Evolutionary conservation across 1,284 basidiomycete species (phyloP).

Genomic region (Malassezia arunalokei): DNA sequence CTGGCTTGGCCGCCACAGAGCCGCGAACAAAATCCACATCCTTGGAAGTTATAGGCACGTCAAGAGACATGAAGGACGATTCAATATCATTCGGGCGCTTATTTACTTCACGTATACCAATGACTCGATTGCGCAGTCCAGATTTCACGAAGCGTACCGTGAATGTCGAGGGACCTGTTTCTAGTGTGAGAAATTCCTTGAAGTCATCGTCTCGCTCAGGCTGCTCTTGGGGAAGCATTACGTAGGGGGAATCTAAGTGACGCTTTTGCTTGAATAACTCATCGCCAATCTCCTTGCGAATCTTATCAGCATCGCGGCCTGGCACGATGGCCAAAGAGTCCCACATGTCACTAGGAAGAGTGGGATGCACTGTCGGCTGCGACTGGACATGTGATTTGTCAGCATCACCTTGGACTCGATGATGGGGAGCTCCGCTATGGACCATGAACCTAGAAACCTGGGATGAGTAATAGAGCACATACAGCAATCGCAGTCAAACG

Average conservation of each 20-base stretch:
- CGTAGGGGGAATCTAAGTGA: not conserved
- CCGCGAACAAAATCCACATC: conserved; percentile 18
- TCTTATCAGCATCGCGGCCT: conserved; percentile 1
- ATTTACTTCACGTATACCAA: conserved; percentile 48
- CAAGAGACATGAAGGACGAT: conserved; percentile 13
- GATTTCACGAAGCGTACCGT: conserved; percentile 38
- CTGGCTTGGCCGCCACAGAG: conserved; percentile 15
- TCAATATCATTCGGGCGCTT: conserved; percentile 21
- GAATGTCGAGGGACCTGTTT: conserved; percentile 24
- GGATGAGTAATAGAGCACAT: not conserved
- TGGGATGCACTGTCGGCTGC: too few species aligned
- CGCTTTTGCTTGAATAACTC: not conserved
- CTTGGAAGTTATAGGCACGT: conserved; percentile 11
- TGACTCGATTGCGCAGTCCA: conserved; percentile 36
- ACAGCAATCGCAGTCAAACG: conserved; percentile 18
- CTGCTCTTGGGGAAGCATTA: conserved; percentile 11
- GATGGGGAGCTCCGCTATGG: too few species aligned
- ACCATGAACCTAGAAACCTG: not conserved
- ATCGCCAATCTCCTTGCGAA: conserved; percentile 4
- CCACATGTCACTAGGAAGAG: not conserved
- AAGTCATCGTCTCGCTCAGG: conserved; percentile 23
- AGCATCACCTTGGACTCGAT: too few species aligned
- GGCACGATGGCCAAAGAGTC: conserved; percentile 3
- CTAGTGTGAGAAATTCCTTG: conserved; percentile 27
- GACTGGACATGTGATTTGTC: too few species aligned